phyloP scores from a whole-genome alignment of 2,329 filamentous ascomycete species.

The Ceratocystis albifundus region DNA sequence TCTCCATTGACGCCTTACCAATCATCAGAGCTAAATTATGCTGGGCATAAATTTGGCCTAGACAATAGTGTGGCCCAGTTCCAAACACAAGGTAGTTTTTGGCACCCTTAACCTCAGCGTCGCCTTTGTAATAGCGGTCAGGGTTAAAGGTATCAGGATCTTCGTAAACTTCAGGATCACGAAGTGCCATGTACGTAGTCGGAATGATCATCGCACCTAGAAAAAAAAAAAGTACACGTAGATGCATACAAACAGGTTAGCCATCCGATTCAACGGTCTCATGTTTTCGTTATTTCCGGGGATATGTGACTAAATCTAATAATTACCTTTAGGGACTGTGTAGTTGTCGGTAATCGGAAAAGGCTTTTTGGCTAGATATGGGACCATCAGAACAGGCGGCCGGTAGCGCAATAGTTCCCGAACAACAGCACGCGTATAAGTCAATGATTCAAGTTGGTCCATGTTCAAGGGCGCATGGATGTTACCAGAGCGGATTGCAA shows the following conservation, averaged over 20 bases:
- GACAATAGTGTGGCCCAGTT: conserved; percentile 89
- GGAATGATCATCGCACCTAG: conserved; percentile 84
- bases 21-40: conserved; percentile 81
- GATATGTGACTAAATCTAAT: background rate
- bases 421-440: conserved; percentile 83
- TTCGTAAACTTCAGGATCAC: conserved; percentile 84
- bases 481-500: conserved; percentile 63
- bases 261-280: conserved; percentile 20
- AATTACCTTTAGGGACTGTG: conserved; percentile 74
- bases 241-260: conserved; percentile 16
- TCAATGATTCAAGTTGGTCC: conserved; percentile 78
- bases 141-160: conserved; percentile 83
- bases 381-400: conserved; percentile 93
- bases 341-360: conserved; percentile 84
- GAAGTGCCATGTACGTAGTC: conserved; percentile 77
- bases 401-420: conserved; percentile 87
- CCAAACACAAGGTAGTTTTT: conserved; percentile 98
- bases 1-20: conserved; percentile 73
- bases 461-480: conserved; percentile 58
- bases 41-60: conserved; percentile 85
- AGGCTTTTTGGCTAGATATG: conserved; percentile 85
- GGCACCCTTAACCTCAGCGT: conserved; percentile 69
- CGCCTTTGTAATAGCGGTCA: conserved; percentile 80
- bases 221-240: background rate
- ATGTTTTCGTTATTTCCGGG: background rate